These are phyloP conservation scores for Fusarium tanahbumbuense DNA, from an alignment of 2,329 filamentous ascomycete species.

Conservation along the genomic window DNA sequence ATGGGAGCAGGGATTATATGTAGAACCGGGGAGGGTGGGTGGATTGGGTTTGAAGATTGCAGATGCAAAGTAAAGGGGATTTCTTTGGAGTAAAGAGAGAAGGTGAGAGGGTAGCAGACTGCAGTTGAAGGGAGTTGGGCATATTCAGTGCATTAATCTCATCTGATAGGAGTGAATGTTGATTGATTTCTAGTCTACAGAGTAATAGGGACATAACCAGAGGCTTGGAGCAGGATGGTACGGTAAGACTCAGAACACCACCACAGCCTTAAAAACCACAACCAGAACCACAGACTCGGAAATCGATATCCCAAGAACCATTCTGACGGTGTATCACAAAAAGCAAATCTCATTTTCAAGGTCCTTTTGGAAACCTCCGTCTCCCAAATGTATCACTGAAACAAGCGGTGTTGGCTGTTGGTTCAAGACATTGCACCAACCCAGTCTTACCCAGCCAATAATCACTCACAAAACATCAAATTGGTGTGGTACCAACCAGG, in stretches of 20 bases:
- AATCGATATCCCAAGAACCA: not conserved
- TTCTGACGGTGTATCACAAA: not conserved
- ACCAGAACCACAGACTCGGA: not conserved
- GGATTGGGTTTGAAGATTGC: not conserved
- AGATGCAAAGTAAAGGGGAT: constrained; percentile 2
- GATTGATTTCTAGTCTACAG: not conserved
- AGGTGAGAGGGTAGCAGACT: too few relatives aligned
- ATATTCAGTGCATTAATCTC: not conserved
- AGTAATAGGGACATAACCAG: not conserved
- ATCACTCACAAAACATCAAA: not conserved
- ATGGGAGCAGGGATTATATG: constrained; percentile 11
- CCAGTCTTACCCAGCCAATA: not conserved
- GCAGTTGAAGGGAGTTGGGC: not conserved
- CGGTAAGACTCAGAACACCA: not conserved
- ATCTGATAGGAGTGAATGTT: not conserved
- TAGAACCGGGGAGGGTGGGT: constrained; percentile 1
- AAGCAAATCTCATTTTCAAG: constrained; percentile 21
- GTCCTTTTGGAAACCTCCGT: constrained; percentile 17
- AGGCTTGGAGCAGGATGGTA: not conserved
- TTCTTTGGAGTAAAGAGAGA: not conserved
- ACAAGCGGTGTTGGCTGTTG: constrained; percentile 29
- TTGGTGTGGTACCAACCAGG: constrained; percentile 25
- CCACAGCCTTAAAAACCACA: not conserved
- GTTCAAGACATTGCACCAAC: not conserved
- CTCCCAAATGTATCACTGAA: not conserved